Base-by-base conservation (phyloP, 352 stramenopile genomes). In the Globisporangium camurandrum region DNA sequence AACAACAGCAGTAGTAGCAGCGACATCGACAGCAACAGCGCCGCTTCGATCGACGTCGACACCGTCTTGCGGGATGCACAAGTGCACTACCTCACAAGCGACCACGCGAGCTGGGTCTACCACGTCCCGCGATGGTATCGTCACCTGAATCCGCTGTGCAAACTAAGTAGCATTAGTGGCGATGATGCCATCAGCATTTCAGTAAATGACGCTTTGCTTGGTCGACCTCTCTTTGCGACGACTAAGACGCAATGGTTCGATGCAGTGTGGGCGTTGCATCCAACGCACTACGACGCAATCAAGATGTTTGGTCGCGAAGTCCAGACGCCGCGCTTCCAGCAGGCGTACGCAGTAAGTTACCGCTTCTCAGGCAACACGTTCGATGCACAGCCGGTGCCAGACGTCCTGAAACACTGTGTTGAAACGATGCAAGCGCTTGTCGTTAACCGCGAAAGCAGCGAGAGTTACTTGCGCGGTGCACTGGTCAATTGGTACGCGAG, bases 401-500 rank as follows among this genome's bases (percentile, higher is more conserved):
- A 38, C 1, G 57, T 56, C 11, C 46, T 82, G 16, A 38, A 63
- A n/a, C 62, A 66, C 19, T 74, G 64, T 42, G 61, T 86, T n/a
- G 31, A 61, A 22, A 56, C 70, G 30, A 65, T 84, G 46, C 59
- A 86, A 22, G 43, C 50, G 7, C 61, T 86, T 19, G 61, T 83
- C 9, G 42, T 68, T 20, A 59, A 83, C 36, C 47, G 62, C 2
- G 30, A 20, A 10, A 65, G 62, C 3, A 43, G 46, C 8, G 44
- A 22, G 14, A 69, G 58, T 24, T 47, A 47, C 17, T 49, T 80
- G 22, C 83, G 79, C 47, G 60, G 57, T 24, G 79, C 68, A 31
- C 61, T 95, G 4, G 51, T 88, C 24, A 95, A 94, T 49, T 95
- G 83, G 85, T 95, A 95, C 53, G 66, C 69, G 4, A 59, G 88